A percentile compares a stretch with the other conserved stretches of the same genome.
Evolutionary conservation across 2,329 filamentous ascomycete genomes (phyloP).

Genomic region (Sphaceloma murrayae): DNA sequence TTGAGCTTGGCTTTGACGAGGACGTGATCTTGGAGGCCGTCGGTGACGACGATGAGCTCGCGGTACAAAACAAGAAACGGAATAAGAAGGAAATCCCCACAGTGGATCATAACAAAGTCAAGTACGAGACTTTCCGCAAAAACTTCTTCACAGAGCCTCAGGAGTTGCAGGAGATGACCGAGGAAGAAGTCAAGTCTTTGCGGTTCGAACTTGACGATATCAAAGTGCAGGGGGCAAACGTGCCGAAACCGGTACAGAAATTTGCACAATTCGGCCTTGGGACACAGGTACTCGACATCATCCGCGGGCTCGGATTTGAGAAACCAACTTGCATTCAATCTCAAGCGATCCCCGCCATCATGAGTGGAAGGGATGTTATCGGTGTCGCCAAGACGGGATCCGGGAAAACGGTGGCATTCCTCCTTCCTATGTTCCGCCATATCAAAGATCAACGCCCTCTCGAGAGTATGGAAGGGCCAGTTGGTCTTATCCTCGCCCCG

Average conservation of each 20-base stretch:
- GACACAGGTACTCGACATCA: constrained; percentile 75
- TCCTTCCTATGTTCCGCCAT: constrained; percentile 94
- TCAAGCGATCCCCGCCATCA: constrained; percentile 87
- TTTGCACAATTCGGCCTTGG: constrained; percentile 94
- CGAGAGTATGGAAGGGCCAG: constrained; percentile 74
- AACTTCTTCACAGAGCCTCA: constrained; percentile 89
- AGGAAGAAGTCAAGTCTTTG: constrained; percentile 72
- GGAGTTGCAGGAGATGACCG: constrained; percentile 72
- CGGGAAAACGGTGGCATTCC: constrained; percentile 91
- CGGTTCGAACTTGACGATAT: constrained; percentile 88
- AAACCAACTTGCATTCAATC: constrained; percentile 89
- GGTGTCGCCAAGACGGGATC: constrained; percentile 96
- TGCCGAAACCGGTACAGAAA: constrained; percentile 88
- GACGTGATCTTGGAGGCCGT: constrained; percentile 57
- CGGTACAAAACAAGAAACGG: constrained; percentile 53
- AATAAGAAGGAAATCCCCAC: constrained; percentile 95
- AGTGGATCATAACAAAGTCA: constrained; percentile 76
- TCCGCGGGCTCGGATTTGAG: constrained; percentile 72
- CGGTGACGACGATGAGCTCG: constrained; percentile 55
- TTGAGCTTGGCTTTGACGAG: constrained; percentile 76
- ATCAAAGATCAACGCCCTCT: constrained; percentile 86
- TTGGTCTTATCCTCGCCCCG: constrained; percentile 83
- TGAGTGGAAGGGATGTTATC: constrained; percentile 92
- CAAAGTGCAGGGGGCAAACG: constrained; percentile 78
- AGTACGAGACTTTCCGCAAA: constrained; percentile 79